Evolutionary conservation across 352 stramenopile species (phyloP).

Genomic region (Blastocystis sp.): DNA sequence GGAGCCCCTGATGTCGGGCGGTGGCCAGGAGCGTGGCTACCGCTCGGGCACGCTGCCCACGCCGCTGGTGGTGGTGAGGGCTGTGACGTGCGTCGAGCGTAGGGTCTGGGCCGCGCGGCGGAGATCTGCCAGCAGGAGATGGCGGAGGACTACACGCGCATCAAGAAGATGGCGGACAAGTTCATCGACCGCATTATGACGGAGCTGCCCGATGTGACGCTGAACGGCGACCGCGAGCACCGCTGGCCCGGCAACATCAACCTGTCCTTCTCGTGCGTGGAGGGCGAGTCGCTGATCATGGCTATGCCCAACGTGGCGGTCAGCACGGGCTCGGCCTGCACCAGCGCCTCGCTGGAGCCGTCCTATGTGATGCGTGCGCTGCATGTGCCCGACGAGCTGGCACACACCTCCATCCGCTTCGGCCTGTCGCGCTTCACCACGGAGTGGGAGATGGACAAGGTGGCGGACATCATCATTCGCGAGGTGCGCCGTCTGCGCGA

Average conservation of each 20-base stretch:
- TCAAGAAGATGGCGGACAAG: constrained; percentile 77
- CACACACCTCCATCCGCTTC: constrained; percentile 95
- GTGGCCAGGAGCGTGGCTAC: constrained; percentile 93
- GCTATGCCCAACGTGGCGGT: constrained; percentile 93
- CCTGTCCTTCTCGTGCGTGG: constrained; percentile 97
- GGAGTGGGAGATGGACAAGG: constrained; percentile 93
- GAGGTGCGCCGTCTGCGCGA: constrained; percentile 91
- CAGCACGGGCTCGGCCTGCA: constrained; percentile 91
- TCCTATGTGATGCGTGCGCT: constrained; percentile 96
- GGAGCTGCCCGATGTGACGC: constrained; percentile 86
- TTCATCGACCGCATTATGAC: constrained; percentile 85
- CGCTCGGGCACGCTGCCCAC: constrained; percentile 84
- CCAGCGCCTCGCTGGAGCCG: constrained; percentile 90
- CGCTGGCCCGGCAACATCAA: constrained; percentile 94
- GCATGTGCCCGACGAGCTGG: constrained; percentile 95
- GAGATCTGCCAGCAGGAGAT: constrained; percentile 88
- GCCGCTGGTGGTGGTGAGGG: constrained; percentile 78
- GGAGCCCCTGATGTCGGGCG: constrained; percentile 92
- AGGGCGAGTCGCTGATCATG: constrained; percentile 98
- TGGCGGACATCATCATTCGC: constrained; percentile 86
- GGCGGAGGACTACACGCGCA: constrained; percentile 88
- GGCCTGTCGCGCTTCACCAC: constrained; percentile 96
- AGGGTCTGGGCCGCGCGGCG: constrained; percentile 84
- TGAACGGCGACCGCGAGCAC: constrained; percentile 90
- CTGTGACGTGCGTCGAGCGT: constrained; percentile 41